A percentile compares a stretch with the other conserved stretches of the same genome.
Conservation (phyloP, 169 alveolate genomes). For the Eimeria necatrix region DNA sequence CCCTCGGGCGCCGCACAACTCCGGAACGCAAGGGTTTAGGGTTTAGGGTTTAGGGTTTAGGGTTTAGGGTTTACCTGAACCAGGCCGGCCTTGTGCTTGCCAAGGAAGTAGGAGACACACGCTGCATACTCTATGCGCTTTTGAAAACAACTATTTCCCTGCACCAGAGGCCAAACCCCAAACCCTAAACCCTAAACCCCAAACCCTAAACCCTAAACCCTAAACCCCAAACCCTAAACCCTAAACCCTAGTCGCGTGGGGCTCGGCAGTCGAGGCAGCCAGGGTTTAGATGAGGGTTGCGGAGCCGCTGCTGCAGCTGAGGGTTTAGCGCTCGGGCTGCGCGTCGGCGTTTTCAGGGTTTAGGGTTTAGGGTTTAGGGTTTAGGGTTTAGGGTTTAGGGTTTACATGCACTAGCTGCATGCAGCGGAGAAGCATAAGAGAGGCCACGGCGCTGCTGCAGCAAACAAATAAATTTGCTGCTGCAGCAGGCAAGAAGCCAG, state of each 20-base stretch:
- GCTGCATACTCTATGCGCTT: neutral
- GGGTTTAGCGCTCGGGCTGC: slow-evolving; percentile 14
- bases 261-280: too few species aligned
- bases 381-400: slow-evolving; percentile 7
- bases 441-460: slow-evolving; percentile 51
- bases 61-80: neutral
- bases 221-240: slow-evolving; percentile 1
- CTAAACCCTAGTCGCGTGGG: neutral
- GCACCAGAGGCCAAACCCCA: neutral
- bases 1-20: neutral
- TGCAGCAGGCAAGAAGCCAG: slow-evolving; percentile 62
- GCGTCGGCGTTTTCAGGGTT: neutral
- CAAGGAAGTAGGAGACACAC: too few species aligned
- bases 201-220: neutral
- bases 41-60: neutral
- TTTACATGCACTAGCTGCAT: slow-evolving; percentile 62
- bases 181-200: neutral
- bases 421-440: slow-evolving; percentile 71
- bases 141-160: neutral
- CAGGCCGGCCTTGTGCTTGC: too few species aligned
- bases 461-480: slow-evolving; percentile 47
- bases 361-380: neutral
- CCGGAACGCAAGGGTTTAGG: neutral
- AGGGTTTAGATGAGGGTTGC: neutral
- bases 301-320: slow-evolving; percentile 25